Evolutionary conservation across 345 rosid species (phyloP).

Genomic region (Populus davidiana): DNA sequence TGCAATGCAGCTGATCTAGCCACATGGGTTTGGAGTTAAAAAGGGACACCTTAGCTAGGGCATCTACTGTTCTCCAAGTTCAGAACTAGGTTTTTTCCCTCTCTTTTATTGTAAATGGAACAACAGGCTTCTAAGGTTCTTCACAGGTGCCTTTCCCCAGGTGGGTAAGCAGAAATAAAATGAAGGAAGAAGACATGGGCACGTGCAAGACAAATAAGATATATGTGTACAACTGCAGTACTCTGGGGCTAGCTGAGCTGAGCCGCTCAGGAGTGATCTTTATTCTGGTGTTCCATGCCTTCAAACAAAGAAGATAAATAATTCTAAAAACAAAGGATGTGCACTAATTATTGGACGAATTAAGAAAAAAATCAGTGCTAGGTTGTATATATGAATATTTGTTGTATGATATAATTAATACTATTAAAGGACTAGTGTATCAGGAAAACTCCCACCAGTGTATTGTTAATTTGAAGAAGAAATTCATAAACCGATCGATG

Average conservation of each 20-base stretch:
- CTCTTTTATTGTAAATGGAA: background rate
- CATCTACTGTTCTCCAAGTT: slow-evolving; percentile 4
- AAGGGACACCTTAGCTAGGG: background rate
- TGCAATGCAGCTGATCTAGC: background rate
- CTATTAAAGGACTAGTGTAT: background rate
- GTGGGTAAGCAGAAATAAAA: slow-evolving; percentile 2
- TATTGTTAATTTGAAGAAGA: background rate
- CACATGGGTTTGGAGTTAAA: background rate
- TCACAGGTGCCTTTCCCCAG: slow-evolving; percentile 3
- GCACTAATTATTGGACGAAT: background rate
- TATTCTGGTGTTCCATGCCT: background rate
- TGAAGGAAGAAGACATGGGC: slow-evolving; percentile 2
- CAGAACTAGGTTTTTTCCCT: slow-evolving; percentile 24
- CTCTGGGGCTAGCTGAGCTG: background rate
- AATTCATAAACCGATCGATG: background rate
- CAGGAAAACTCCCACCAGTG: background rate
- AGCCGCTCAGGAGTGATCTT: background rate
- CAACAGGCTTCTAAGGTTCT: slow-evolving; percentile 14
- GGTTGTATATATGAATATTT: background rate
- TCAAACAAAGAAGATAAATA: background rate
- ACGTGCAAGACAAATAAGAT: background rate
- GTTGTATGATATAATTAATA: background rate
- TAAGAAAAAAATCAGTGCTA: background rate
- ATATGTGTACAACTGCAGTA: background rate
- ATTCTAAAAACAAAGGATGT: background rate